Base-by-base conservation (phyloP, 306 rosid genomes). In the Arachis hypogaea region DNA sequence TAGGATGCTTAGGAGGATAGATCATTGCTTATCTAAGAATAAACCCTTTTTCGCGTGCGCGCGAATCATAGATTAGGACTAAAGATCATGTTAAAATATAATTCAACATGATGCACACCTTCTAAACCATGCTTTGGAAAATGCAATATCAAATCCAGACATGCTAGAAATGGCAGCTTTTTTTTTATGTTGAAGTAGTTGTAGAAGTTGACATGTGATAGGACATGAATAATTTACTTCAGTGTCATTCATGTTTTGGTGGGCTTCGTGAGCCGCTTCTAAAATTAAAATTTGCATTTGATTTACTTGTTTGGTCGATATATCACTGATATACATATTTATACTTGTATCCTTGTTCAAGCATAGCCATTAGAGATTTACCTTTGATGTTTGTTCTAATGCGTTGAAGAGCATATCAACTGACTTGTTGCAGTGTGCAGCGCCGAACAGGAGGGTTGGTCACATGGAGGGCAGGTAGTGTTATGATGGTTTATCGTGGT, bases 401-500 rank as follows among this genome's bases (percentile, higher is more conserved):
- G 56, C n/a, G 58, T 55, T 74, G 74, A 55, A 64, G 71, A 65
- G 50, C 59, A 50, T 74, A 80, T 82, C 63, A 58, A 81, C 89
- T 94, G 84, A 94, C 73, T 65, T 72, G 81, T 76, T 83, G 69
- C 86, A 69, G 79, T 87, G 93, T 81, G 69, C 97, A 95, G 99
- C 93, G 92, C 62, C 89, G 99, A 70, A 95, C 98, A 3, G 97
- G 98, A 68, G 99, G 99, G 58, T 83, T 95, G 77, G 92, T 95
- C 70, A 67, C 89, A 5, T 95, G 99, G 99, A 83, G 81, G 74
- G 83, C 98, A 2, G 99, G 99, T 61, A 95, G 99, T 81, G 92
- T 92, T 60, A 95, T 92, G 99, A 82, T 95, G 69, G 98, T 95
- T 80, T 95, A 88, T 80, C 96, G 97, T 16, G 99, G 99, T 72